Conservation (phyloP, 2,329 filamentous ascomycete species). For the Aaosphaeria arxii region DNA sequence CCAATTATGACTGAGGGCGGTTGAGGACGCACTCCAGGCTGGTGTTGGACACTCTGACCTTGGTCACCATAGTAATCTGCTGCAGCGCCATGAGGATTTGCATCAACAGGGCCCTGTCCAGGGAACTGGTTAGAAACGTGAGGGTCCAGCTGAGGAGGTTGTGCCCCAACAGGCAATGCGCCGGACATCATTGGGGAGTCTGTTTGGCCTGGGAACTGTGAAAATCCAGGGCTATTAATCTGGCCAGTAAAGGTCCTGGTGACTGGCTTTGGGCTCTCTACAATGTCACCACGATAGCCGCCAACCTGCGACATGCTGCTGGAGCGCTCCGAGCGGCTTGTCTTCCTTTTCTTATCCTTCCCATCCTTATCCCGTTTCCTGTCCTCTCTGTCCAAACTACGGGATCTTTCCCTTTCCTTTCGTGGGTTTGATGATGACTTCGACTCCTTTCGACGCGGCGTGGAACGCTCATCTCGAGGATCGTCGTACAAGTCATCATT, state of each 20-base stretch:
- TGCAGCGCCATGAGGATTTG: slow-evolving; percentile 49
- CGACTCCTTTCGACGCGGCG: slow-evolving; percentile 23
- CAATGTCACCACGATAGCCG: slow-evolving; percentile 29
- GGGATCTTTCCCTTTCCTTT: slow-evolving; percentile 21
- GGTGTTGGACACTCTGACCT: slow-evolving; percentile 56
- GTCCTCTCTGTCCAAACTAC: slow-evolving; percentile 30
- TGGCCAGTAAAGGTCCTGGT: slow-evolving; percentile 27
- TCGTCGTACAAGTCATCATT: slow-evolving; percentile 33
- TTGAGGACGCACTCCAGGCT: slow-evolving; percentile 58
- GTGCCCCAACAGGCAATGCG: slow-evolving; percentile 24
- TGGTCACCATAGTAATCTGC: slow-evolving; percentile 63
- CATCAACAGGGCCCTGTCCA: slow-evolving; percentile 51
- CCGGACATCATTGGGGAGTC: slow-evolving; percentile 34
- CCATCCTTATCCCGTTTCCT: slow-evolving; percentile 22
- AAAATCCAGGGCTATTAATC: slow-evolving; percentile 27
- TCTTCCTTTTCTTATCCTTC: slow-evolving; percentile 26
- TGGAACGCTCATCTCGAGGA: slow-evolving; percentile 19
- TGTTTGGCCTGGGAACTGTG: slow-evolving; percentile 33
- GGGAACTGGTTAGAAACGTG: slow-evolving; percentile 59
- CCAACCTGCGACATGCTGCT: slow-evolving; percentile 23
- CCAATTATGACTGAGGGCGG: slow-evolving; percentile 53
- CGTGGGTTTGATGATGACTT: not conserved
- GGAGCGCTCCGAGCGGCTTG: slow-evolving; percentile 22
- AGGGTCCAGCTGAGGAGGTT: slow-evolving; percentile 32
- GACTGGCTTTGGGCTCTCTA: slow-evolving; percentile 22